Conservation (phyloP, 805 yeast species). For the Citeromyces matritensis region DNA sequence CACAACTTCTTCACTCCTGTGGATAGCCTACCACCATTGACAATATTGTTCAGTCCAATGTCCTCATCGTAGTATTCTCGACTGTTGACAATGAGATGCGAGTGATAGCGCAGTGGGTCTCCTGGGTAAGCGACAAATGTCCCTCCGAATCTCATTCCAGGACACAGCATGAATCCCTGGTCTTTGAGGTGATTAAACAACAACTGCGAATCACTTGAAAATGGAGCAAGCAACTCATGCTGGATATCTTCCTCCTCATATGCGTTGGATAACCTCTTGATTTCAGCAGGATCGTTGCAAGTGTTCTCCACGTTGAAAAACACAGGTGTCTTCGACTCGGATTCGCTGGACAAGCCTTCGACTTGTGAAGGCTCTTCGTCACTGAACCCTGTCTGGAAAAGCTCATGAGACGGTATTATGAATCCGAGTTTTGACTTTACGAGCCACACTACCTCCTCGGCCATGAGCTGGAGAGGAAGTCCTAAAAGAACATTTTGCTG, state of each 20-base stretch:
- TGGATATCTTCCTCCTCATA: constrained; percentile 5
- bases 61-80: constrained; percentile 29
- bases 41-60: constrained; percentile 40
- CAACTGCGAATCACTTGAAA: too few relatives aligned
- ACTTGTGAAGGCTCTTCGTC: background rate
- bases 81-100: constrained; percentile 62
- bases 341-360: constrained; percentile 2
- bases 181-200: constrained; percentile 25
- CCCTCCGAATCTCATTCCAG: constrained; percentile 89
- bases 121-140: constrained; percentile 86
- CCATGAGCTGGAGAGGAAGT: constrained; percentile 57
- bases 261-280: constrained; percentile 1
- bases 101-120: constrained; percentile 82
- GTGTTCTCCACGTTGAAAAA: background rate
- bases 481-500: constrained; percentile 88
- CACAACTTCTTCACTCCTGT: constrained; percentile 84
- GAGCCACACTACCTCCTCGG: constrained; percentile 65
- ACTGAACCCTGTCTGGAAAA: constrained; percentile 4
- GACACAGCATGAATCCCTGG: constrained; percentile 43
- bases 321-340: background rate
- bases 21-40: constrained; percentile 83
- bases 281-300: background rate
- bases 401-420: constrained; percentile 3
- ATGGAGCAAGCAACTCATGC: constrained; percentile 7
- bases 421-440: constrained; percentile 12